Base-by-base conservation (phyloP, 2,329 filamentous ascomycete species). In the Ascochyta pisi region DNA sequence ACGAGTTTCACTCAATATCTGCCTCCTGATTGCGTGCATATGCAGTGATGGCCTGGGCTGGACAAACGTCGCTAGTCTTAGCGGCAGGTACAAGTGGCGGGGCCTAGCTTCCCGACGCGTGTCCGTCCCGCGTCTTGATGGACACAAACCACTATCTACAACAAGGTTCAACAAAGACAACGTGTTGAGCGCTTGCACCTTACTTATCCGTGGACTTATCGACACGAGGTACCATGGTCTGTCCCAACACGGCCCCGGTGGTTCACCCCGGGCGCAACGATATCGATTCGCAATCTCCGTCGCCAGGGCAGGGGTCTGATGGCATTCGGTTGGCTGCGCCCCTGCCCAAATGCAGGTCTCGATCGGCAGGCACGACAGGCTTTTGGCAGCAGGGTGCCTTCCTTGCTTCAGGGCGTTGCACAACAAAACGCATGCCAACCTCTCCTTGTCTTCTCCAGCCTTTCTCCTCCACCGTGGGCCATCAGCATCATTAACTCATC, bases 391-490 rank as follows among this genome's bases (percentile, higher is more conserved):
- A 54, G 52, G 51, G 54, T 54, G 49, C 35, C 24, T 58, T 54
- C 61, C 61, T 63, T 61, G 55, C 60, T 61, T 61, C 31, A 37
- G 31, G 46, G 29, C 44, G 61, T 63, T 61, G 61, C 56, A 61
- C 61, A 60, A 60, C 53, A 60, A 56, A 50, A 60, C 58, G 58
- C 59, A 57, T 51, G 57, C 60, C 60, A 62, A 55, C 61, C 60
- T 60, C 60, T 51, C 31, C 54, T 42, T 53, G 27, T 45, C 39
- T 43, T 34, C 41, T 24, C 52, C 49, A 49, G 55, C 53, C 52
- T 43, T 47, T 58, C 40, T 54, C 27, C 44, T 41, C 26, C 46
- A 45, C 26, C 29, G 43, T 26, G 26, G 27, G 5, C 46, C 38
- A 35, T 47, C 29, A 46, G 24, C 47, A 50, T 55, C 40, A 10